These are phyloP conservation scores for Pleurotus platypus DNA, from an alignment of 768 basidiomycete genomes.

Conservation along the genomic window DNA sequence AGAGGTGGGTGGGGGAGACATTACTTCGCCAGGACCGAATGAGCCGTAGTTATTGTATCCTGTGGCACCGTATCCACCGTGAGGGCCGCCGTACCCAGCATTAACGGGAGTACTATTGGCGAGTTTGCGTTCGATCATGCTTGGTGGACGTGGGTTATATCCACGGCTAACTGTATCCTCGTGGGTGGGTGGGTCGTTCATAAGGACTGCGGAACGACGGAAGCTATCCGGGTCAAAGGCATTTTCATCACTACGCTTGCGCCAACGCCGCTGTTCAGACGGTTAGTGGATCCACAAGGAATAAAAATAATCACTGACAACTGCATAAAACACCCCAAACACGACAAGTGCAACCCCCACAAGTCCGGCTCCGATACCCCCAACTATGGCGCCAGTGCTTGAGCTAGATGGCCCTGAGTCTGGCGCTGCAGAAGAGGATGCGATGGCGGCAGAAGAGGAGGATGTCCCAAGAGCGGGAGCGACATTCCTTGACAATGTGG, in stretches of 20 bases:
- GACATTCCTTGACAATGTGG: background rate
- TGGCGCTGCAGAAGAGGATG: slow-evolving; percentile 15
- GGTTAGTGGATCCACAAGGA: slow-evolving; percentile 1
- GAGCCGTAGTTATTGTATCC: slow-evolving; percentile 1
- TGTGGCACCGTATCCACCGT: background rate
- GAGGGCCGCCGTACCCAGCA: background rate
- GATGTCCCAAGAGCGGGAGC: background rate
- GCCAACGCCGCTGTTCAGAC: slow-evolving; percentile 36
- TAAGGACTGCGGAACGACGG: slow-evolving; percentile 60
- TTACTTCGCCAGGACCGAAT: background rate
- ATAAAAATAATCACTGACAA: slow-evolving; percentile 30
- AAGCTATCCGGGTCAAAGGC: slow-evolving; percentile 56
- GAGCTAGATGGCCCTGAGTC: slow-evolving; percentile 10
- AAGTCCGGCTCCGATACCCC: slow-evolving; percentile 44
- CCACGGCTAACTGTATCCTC: slow-evolving; percentile 35
- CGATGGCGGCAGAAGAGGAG: background rate
- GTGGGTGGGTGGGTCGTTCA: slow-evolving; percentile 48
- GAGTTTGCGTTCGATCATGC: slow-evolving; percentile 55
- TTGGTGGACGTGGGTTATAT: slow-evolving; percentile 56
- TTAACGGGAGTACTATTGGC: slow-evolving; percentile 18
- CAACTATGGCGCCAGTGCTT: slow-evolving; percentile 29
- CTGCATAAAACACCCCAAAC: slow-evolving; percentile 41
- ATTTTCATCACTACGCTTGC: slow-evolving; percentile 36
- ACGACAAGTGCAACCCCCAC: slow-evolving; percentile 36
- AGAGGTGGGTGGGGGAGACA: background rate